These are phyloP conservation scores for Iris pallida DNA, from an alignment of 116 monocot genomes.

Conservation along the genomic window DNA sequence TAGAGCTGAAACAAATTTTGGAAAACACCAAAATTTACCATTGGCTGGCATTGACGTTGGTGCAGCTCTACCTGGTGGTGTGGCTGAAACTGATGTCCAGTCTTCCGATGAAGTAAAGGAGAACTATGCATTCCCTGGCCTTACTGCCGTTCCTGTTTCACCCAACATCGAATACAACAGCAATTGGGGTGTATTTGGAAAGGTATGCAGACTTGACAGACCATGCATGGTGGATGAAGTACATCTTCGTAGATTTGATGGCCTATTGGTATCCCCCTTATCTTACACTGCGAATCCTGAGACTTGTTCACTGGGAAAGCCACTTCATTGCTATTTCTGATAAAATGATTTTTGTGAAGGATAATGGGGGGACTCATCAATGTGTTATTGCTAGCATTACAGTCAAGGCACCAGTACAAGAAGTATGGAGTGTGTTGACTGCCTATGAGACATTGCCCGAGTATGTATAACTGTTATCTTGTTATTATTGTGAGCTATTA, in stretches of 20 bases:
- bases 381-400: slow-evolving; percentile 94
- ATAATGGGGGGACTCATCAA: slow-evolving; percentile 85
- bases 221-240: slow-evolving; percentile 94
- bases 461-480: slow-evolving; percentile 36
- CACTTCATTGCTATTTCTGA: slow-evolving; percentile 15
- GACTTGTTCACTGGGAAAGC: slow-evolving; percentile 8
- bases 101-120: slow-evolving; percentile 19
- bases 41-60: slow-evolving; percentile 1
- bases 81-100: slow-evolving; percentile 6
- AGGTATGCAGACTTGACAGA: slow-evolving; percentile 74
- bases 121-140: slow-evolving; percentile 4
- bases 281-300: slow-evolving; percentile 13
- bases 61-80: slow-evolving; percentile 4
- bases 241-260: slow-evolving; percentile 96
- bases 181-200: slow-evolving; percentile 84
- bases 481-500: background rate
- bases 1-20: slow-evolving; percentile 59
- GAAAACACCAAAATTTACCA: slow-evolving; percentile 15
- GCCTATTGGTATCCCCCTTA: slow-evolving; percentile 66
- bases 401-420: slow-evolving; percentile 80
- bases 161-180: slow-evolving; percentile 34
- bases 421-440: slow-evolving; percentile 91
- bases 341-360: slow-evolving; percentile 53
- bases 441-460: slow-evolving; percentile 84
- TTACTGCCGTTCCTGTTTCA: slow-evolving; percentile 18